phyloP scores from a whole-genome alignment of 2,329 filamentous ascomycete species.

The Aureobasidium sp. region DNA sequence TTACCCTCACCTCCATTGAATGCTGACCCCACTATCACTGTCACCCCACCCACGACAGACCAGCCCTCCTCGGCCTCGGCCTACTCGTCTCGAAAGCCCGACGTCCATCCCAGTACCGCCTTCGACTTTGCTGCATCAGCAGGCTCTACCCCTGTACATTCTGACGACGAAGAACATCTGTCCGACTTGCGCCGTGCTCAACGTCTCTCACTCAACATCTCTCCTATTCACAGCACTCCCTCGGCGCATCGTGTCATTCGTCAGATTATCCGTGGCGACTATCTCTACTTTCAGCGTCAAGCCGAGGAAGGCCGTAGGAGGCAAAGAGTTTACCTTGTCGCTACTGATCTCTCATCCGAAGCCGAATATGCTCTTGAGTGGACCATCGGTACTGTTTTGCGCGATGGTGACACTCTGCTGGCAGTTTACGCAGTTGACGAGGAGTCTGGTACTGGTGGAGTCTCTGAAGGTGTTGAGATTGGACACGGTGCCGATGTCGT shows the following conservation, averaged over 20 bases:
- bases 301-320: constrained; percentile 72
- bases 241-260: constrained; percentile 76
- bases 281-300: constrained; percentile 64
- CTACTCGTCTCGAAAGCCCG: constrained; percentile 37
- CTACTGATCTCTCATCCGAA: constrained; percentile 89
- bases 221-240: constrained; percentile 67
- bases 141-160: constrained; percentile 59
- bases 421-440: constrained; percentile 93
- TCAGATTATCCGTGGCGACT: constrained; percentile 87
- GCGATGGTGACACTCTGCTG: constrained; percentile 89
- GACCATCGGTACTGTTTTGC: constrained; percentile 90
- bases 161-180: constrained; percentile 78
- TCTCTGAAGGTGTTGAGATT: constrained; percentile 46
- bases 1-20: constrained; percentile 11
- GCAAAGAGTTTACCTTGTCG: constrained; percentile 87
- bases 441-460: constrained; percentile 52
- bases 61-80: neutral
- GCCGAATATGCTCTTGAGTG: constrained; percentile 93
- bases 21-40: constrained; percentile 24
- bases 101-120: constrained; percentile 68
- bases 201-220: constrained; percentile 72
- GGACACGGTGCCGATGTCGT: constrained; percentile 69
- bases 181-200: constrained; percentile 84
- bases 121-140: constrained; percentile 65
- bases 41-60: constrained; percentile 21